Conservation (phyloP, 306 rosid species). For the Coriaria nepalensis region DNA sequence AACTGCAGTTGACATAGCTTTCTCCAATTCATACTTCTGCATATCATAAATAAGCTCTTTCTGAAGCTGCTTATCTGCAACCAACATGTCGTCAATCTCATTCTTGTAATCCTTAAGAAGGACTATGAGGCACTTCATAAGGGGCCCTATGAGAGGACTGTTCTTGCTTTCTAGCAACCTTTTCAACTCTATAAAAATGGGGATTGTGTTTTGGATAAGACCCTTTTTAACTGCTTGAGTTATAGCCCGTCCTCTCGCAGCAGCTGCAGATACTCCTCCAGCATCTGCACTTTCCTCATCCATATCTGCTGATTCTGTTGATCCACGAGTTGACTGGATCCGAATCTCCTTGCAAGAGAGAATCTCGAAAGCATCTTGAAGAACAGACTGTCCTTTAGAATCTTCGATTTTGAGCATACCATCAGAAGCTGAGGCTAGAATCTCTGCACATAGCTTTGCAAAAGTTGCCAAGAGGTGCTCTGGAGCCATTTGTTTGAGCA, state of each 20-base stretch:
- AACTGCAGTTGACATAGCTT: constrained; percentile 49
- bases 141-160: constrained; percentile 76
- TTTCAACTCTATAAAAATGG: constrained; percentile 85
- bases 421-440: constrained; percentile 88
- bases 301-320: constrained; percentile 47
- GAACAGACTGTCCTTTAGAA: constrained; percentile 59
- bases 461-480: constrained; percentile 88
- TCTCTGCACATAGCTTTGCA: constrained; percentile 84
- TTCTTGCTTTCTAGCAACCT: constrained; percentile 72
- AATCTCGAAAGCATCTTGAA: constrained; percentile 78
- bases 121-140: constrained; percentile 83
- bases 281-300: constrained; percentile 67
- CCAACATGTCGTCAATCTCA: constrained; percentile 77
- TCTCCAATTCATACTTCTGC: constrained; percentile 61
- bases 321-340: constrained; percentile 35
- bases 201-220: constrained; percentile 74
- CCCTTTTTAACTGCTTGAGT: constrained; percentile 71
- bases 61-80: constrained; percentile 95
- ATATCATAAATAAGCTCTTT: constrained; percentile 76
- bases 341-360: constrained; percentile 87
- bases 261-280: constrained; percentile 31
- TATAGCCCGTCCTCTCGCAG: constrained; percentile 64
- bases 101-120: constrained; percentile 85
- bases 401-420: constrained; percentile 67
- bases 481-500: constrained; percentile 90